phyloP scores from a whole-genome alignment of 257 asterid species.

The Solanum etuberosum region DNA sequence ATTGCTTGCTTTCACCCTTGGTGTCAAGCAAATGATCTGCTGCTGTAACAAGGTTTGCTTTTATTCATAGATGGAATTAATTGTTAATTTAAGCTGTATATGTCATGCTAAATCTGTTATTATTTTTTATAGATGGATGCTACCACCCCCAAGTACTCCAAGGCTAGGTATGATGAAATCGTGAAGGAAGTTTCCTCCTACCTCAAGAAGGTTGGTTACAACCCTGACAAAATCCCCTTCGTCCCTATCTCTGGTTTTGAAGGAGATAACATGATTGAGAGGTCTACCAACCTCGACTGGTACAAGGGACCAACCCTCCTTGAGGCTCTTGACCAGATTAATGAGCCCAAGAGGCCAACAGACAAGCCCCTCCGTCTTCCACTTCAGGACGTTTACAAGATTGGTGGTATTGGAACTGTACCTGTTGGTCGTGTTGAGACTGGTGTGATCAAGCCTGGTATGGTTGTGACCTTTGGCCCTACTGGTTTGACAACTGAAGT shows the following conservation, averaged over 20 bases:
- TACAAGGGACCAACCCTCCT: constrained; percentile 83
- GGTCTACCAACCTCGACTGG: constrained; percentile 79
- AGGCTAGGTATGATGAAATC: constrained; percentile 69
- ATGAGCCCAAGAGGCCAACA: constrained; percentile 75
- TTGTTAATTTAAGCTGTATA: background rate
- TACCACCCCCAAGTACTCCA: constrained; percentile 26
- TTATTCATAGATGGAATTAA: constrained; percentile 5
- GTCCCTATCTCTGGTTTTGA: constrained; percentile 65
- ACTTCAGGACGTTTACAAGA: constrained; percentile 82
- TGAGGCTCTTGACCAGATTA: constrained; percentile 52
- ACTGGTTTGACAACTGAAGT: background rate
- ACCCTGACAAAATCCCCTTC: constrained; percentile 46
- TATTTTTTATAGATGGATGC: constrained; percentile 48
- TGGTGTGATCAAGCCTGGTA: background rate
- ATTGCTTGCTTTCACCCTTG: constrained; percentile 68
- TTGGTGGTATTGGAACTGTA: background rate
- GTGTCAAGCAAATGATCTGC: constrained; percentile 77
- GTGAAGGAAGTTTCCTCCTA: constrained; percentile 70
- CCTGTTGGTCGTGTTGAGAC: background rate
- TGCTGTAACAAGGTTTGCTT: constrained; percentile 61
- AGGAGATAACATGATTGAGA: constrained; percentile 65
- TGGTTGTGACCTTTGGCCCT: background rate
- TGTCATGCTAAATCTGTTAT: background rate
- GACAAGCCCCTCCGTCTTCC: constrained; percentile 87
- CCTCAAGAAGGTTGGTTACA: constrained; percentile 75